Percentiles rank a stretch among this genome's conserved stretches.
phyloP scores from a whole-genome alignment of 768 basidiomycete species.

The Suillus clintonianus region DNA sequence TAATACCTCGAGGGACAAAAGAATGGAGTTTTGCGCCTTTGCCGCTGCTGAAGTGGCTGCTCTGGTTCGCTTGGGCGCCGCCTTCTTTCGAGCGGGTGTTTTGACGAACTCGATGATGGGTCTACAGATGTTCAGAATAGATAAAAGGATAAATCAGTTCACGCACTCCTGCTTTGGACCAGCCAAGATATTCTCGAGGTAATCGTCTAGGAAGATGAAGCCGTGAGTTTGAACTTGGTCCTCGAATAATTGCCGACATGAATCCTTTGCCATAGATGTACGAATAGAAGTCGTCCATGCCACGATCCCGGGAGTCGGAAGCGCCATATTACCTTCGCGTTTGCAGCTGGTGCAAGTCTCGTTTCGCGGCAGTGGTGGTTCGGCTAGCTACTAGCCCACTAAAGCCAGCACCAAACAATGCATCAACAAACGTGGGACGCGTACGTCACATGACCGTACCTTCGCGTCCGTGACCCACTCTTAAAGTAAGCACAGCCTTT shows the following conservation, averaged over 20 bases:
- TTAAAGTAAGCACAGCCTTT: too few species aligned
- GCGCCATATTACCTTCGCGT: slow-evolving; percentile 10
- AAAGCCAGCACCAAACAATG: slow-evolving; percentile 14
- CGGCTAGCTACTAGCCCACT: background rate
- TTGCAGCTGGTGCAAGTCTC: background rate
- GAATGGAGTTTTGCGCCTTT: slow-evolving; percentile 44
- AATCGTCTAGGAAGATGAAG: slow-evolving; percentile 78
- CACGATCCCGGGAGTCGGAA: slow-evolving; percentile 47
- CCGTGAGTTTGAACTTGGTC: slow-evolving; percentile 76
- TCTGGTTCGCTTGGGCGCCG: slow-evolving; percentile 51
- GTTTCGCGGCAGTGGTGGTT: slow-evolving; percentile 5
- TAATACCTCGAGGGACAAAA: slow-evolving; percentile 50
- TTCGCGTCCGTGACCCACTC: background rate
- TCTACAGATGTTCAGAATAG: slow-evolving; percentile 35
- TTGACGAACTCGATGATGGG: slow-evolving; percentile 80
- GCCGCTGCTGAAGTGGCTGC: slow-evolving; percentile 40
- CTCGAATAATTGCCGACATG: slow-evolving; percentile 68
- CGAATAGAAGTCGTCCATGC: slow-evolving; percentile 72
- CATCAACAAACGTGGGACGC: slow-evolving; percentile 31
- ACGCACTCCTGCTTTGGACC: slow-evolving; percentile 68
- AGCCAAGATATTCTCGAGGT: slow-evolving; percentile 68
- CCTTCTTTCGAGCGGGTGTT: slow-evolving; percentile 77
- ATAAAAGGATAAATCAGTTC: background rate
- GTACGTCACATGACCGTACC: slow-evolving; percentile 28
- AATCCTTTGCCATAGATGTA: slow-evolving; percentile 69